Evolutionary conservation across 495 filamentous ascomycete species (phyloP), one percentile per base, ranked within the genome.

Genomic region (Aspergillus sparsus): DNA sequence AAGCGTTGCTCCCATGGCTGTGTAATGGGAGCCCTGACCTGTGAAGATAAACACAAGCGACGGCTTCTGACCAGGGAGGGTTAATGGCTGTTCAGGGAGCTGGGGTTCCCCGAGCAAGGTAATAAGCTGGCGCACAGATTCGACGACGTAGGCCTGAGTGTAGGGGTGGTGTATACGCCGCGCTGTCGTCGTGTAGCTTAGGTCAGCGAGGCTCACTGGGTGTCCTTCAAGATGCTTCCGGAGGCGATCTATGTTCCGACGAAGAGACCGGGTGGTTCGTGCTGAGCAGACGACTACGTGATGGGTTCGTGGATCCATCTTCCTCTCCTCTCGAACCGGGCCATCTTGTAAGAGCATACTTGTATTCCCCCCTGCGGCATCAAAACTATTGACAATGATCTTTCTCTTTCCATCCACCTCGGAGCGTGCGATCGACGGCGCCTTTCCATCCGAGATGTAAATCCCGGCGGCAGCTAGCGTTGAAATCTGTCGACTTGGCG

Each of bases 121-220:
- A 55, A 49, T 7, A 10, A 61, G 33, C 10, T 39, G 18, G 0
- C 2, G 11, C 10, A 35, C 47, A 6, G 45, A 55, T 2, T 31
- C 18, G 4, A n/a, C 58, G 1, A 18, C n/a, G 46, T 61, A 61
- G 1, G 45, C 44, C 6, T 33, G 10, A 5, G 46, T 49, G 35
- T 33, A 37, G 3, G 27, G 13, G 68, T 90, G 82, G 57, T 91
- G 89, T 7, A 85, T 83, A 18, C 85, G 83, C 31, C 89, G 83
- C 35, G 89, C 89, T 5, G 88, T 90, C 1, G 85, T 89, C 4
- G 88, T 88, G 72, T 91, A 93, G 6, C 88, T 82, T 0, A 93
- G 71, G 52, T 82, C 74, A 1, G 78, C 69, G 7, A 91, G 66
- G 2, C 65, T 66, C 2, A 62, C 78, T 0, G 80, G 74, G 49